A percentile compares a stretch with the other conserved stretches of the same genome.
Evolutionary conservation across 169 alveolate genomes (phyloP).

Genomic region (Cryptosporidium viatorum): DNA sequence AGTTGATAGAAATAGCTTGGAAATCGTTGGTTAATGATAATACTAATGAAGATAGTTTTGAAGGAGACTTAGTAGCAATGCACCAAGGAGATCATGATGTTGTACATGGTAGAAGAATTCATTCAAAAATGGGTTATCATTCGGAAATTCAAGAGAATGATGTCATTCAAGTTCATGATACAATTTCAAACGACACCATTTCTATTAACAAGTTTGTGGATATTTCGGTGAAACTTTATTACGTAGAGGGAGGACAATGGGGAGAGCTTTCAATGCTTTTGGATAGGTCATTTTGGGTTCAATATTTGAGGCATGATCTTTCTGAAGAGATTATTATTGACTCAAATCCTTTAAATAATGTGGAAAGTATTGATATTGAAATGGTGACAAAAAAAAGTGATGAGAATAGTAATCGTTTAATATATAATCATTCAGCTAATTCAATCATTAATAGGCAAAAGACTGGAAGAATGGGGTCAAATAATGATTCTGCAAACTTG

Average conservation of each 20-base stretch:
- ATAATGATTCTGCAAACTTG: neutral
- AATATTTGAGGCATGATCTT: constrained; percentile 57
- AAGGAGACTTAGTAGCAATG: neutral
- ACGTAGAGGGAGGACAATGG: constrained; percentile 73
- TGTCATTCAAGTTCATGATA: constrained; percentile 58
- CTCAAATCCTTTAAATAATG: neutral
- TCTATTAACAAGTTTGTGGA: constrained; percentile 41
- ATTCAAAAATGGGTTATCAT: neutral
- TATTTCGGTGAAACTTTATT: constrained; percentile 33
- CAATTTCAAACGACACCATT: constrained; percentile 19
- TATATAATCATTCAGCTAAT: neutral
- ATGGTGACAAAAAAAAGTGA: constrained; percentile 1
- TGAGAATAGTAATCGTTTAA: neutral
- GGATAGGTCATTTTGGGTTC: constrained; percentile 73
- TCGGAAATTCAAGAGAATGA: constrained; percentile 1
- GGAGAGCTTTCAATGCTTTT: constrained; percentile 57
- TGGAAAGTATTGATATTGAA: constrained; percentile 18
- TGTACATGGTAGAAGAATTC: neutral
- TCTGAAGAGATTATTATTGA: constrained; percentile 31
- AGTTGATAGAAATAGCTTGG: constrained; percentile 48
- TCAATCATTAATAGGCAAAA: neutral
- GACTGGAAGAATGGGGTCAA: neutral
- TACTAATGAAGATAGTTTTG: neutral
- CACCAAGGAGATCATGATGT: neutral
- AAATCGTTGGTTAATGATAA: constrained; percentile 3